Conservation (phyloP, 2,329 filamentous ascomycete genomes). For the Venturiaceae sp. region DNA sequence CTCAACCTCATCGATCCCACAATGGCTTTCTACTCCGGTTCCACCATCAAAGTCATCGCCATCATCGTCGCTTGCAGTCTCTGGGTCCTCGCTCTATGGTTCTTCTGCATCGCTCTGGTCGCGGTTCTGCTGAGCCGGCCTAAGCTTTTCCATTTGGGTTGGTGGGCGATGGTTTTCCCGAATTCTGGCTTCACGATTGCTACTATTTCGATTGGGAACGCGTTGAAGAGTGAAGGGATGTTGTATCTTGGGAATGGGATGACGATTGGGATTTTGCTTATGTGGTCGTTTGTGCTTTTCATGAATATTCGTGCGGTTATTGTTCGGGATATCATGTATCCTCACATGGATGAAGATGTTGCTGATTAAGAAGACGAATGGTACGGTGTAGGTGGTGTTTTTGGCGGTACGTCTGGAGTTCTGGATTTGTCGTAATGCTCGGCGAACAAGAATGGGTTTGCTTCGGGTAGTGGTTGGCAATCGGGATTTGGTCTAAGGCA, state of each 20-base stretch:
- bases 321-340: conserved; percentile 45
- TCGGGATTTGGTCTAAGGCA: no score
- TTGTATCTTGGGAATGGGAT: conserved; percentile 33
- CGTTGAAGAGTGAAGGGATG: conserved; percentile 38
- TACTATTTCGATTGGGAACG: conserved; percentile 47
- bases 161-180: conserved; percentile 59
- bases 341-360: conserved; percentile 49
- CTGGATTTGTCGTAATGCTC: no score
- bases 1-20: conserved; percentile 36
- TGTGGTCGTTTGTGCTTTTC: conserved; percentile 46
- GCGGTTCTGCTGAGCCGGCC: conserved; percentile 27
- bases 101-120: conserved; percentile 34
- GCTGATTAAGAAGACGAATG: conserved; percentile 11
- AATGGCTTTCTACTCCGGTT: conserved; percentile 31
- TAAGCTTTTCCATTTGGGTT: conserved; percentile 41
- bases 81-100: conserved; percentile 41
- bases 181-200: conserved; percentile 55
- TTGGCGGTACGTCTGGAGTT: no score
- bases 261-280: conserved; percentile 40
- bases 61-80: conserved; percentile 35
- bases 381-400: no score
- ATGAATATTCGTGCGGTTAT: conserved; percentile 42
- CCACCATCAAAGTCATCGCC: conserved; percentile 31
- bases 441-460: no score
- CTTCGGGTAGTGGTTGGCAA: no score